Percentiles rank a stretch among this genome's conserved stretches.
These are phyloP conservation scores for Amanita exitialis DNA, from an alignment of 768 basidiomycete species.

Conservation along the genomic window DNA sequence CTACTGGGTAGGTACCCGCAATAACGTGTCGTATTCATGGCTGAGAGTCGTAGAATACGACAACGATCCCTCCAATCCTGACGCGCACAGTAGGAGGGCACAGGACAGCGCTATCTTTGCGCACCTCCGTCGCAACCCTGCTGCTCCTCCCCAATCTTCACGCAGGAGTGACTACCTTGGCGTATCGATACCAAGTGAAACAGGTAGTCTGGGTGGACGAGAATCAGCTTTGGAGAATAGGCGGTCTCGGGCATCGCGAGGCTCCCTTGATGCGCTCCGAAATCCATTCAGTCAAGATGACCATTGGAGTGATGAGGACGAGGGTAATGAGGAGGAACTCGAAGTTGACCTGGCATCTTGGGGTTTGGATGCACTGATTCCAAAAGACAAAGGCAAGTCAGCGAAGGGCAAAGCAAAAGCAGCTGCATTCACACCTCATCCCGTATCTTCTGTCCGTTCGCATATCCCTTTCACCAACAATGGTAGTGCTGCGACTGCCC, in stretches of 20 bases:
- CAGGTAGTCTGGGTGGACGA: conserved; percentile 31
- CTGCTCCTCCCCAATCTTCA: conserved; percentile 32
- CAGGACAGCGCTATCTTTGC: conserved; percentile 82
- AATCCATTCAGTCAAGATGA: conserved; percentile 72
- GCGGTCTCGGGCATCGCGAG: conserved; percentile 43
- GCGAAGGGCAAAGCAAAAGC: conserved; percentile 33
- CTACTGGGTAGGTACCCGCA: conserved; percentile 51
- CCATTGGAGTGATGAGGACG: conserved; percentile 42
- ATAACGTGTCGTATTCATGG: neutral
- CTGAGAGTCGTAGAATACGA: conserved; percentile 60
- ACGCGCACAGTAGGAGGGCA: conserved; percentile 51
- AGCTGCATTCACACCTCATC: conserved; percentile 26
- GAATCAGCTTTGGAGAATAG: conserved; percentile 40
- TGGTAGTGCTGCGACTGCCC: conserved; percentile 21
- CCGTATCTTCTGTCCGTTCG: conserved; percentile 29
- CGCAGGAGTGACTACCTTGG: conserved; percentile 62
- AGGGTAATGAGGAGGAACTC: conserved; percentile 41
- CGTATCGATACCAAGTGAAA: conserved; percentile 56
- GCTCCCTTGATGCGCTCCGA: conserved; percentile 51
- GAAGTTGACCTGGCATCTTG: conserved; percentile 80
- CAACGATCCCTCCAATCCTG: conserved; percentile 68
- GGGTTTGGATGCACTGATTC: conserved; percentile 73
- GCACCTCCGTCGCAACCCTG: conserved; percentile 54
- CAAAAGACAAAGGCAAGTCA: conserved; percentile 50
- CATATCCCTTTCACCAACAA: conserved; percentile 32